phyloP scores from a whole-genome alignment of 2,329 filamentous ascomycete genomes.

The Scytalidium lignicola region DNA sequence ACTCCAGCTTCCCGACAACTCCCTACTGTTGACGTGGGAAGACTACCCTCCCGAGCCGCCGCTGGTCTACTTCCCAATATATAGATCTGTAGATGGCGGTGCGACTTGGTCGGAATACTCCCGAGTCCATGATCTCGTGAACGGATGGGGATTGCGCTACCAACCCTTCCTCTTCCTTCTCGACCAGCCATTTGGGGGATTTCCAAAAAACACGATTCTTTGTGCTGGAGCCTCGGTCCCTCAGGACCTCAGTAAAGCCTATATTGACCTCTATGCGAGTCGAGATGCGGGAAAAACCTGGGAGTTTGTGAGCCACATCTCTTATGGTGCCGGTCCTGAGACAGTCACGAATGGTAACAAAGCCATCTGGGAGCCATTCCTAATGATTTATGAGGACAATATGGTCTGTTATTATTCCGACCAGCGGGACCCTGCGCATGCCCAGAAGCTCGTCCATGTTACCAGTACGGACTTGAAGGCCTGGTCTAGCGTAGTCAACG shows the following conservation, averaged over 20 bases:
- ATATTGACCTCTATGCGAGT: constrained; percentile 64
- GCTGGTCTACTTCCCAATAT: no score
- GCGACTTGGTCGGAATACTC: constrained; percentile 56
- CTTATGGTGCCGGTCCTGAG: constrained; percentile 48
- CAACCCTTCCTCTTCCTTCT: constrained; percentile 63
- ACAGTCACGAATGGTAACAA: constrained; percentile 55
- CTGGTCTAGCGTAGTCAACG: constrained; percentile 55
- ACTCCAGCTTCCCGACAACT: no score
- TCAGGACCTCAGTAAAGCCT: constrained; percentile 33
- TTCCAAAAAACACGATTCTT: constrained; percentile 55
- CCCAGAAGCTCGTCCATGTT: constrained; percentile 66
- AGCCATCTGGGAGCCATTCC: constrained; percentile 66
- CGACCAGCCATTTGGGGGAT: constrained; percentile 49
- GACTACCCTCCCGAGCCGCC: no score
- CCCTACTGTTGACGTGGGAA: no score
- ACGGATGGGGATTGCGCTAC: constrained; percentile 58
- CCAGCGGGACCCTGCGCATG: constrained; percentile 57
- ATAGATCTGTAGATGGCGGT: no score
- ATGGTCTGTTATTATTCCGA: constrained; percentile 65
- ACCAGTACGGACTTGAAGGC: constrained; percentile 49
- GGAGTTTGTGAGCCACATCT: constrained; percentile 61
- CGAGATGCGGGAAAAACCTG: constrained; percentile 53
- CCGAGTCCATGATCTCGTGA: constrained; percentile 53
- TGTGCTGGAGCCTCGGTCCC: constrained; percentile 40
- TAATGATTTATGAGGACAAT: constrained; percentile 50